These are phyloP conservation scores for Rhytidiadelphus loreus DNA, from an alignment of 225 moss, liverwort and hornwort species.

Conservation along the genomic window DNA sequence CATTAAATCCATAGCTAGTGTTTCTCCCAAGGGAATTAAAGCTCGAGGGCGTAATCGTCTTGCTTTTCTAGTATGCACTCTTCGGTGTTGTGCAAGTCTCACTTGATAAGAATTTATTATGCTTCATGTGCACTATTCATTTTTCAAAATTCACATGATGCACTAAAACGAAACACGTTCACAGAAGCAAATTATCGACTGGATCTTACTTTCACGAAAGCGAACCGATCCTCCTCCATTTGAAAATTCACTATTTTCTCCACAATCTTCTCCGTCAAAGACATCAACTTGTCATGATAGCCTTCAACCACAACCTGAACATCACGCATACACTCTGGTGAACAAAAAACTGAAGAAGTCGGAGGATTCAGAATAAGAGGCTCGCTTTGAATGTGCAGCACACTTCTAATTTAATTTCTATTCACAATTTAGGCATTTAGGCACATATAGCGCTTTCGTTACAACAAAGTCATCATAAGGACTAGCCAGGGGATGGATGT, in stretches of 20 bases:
- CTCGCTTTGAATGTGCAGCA: neutral
- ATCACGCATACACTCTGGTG: neutral
- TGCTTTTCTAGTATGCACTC: neutral
- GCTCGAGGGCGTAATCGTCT: neutral
- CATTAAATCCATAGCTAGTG: too few relatives aligned
- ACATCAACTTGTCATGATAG: conserved; percentile 40
- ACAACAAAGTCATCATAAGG: neutral
- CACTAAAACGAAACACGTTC: neutral
- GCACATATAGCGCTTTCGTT: neutral
- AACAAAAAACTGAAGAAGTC: neutral
- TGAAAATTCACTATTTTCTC: conserved; percentile 60
- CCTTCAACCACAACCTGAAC: conserved; percentile 46
- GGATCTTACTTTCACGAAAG: conserved; percentile 57
- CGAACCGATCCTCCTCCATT: conserved; percentile 74
- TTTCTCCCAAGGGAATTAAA: neutral
- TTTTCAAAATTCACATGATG: neutral
- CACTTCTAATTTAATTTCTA: neutral
- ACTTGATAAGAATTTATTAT: neutral
- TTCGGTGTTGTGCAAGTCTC: neutral
- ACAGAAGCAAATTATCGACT: neutral
- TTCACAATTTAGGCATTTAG: neutral
- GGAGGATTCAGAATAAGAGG: neutral
- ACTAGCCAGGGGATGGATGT: neutral
- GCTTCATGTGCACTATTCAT: neutral
- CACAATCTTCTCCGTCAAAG: conserved; percentile 28